These are phyloP conservation scores for Coemansia sp. DNA, from an alignment of 192 early-diverging fungal genomes.

Conservation along the genomic window DNA sequence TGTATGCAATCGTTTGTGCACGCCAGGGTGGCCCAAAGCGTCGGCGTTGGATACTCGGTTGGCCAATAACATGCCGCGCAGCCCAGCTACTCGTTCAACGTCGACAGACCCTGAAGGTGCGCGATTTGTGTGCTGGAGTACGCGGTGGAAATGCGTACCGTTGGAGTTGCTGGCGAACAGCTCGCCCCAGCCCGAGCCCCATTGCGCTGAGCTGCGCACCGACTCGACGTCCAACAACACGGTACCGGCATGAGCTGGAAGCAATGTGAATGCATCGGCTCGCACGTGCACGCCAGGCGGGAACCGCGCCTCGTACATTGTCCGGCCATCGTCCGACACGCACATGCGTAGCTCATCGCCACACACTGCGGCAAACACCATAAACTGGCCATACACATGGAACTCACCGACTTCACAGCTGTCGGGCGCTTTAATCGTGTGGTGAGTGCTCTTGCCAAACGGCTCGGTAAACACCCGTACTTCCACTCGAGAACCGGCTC, in stretches of 20 bases:
- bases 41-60: conserved; percentile 79
- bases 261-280: conserved; percentile 78
- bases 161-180: conserved; percentile 89
- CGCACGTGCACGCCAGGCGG: conserved; percentile 77
- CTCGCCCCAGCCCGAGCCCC: conserved; percentile 45
- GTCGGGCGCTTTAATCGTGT: conserved; percentile 17
- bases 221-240: conserved; percentile 79
- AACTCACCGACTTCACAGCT: conserved; percentile 31
- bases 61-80: conserved; percentile 83
- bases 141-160: conserved; percentile 74
- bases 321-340: conserved; percentile 74
- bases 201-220: conserved; percentile 50
- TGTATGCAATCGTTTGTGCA: conserved; percentile 66
- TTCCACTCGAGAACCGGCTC: conserved; percentile 58
- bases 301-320: conserved; percentile 74
- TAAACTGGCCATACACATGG: conserved; percentile 42
- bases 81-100: conserved; percentile 85
- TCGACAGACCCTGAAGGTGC: conserved; percentile 75
- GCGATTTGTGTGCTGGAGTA: conserved; percentile 80
- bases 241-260: conserved; percentile 78
- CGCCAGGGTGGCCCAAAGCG: conserved; percentile 57
- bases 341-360: conserved; percentile 60
- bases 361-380: conserved; percentile 24
- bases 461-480: conserved; percentile 59
- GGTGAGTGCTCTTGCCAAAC: conserved; percentile 15